Evolutionary conservation across 2,329 filamentous ascomycete species (phyloP), one percentile per base, ranked within the genome.

Genomic region (Penicillium sp.): DNA sequence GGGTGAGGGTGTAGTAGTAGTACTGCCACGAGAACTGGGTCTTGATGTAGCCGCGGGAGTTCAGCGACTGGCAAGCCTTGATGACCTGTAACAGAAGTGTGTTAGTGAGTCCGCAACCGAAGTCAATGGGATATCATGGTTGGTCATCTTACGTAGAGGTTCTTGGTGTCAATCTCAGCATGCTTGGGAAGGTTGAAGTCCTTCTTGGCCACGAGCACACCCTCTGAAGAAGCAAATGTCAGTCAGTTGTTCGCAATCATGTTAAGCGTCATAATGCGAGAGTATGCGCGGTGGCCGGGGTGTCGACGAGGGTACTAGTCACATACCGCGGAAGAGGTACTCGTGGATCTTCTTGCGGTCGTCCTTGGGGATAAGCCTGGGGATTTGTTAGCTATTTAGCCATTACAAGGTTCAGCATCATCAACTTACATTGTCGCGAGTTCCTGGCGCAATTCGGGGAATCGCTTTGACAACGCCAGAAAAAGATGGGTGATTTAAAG

Each of bases 271-370:
- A 32, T 32, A 32, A 42, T 11, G 26, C 17, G 18, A 34, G 14
- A 15, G 23, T 13, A 26, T 17, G 11, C 18, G 36, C 30, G 49
- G 51, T 51, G 46, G 56, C 46, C 46, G 41, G 49, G 26, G 39
- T 30, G 44, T 32, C 42, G 42, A 31, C 37, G 44, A 45, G 30
- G 43, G 32, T 37, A 39, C 34, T 45, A 31, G 37, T 53, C 51
- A 66, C 67, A 64, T 67, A 88, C 84, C 85, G 66, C 84, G 83
- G 84, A 95, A 94, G 80, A 98, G 86, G 84, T 90, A 94, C 84
- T 90, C 90, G 82, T 98, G 92, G 77, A 98, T 96, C 84, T 88
- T 87, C 86, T 98, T 98, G 79, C 93, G 89, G 79, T 98, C 92
- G 74, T 87, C 85, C 84, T 96, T 96, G 72, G 92, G 92, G 74